Percentiles rank a stretch among this genome's conserved stretches.
These are phyloP conservation scores for Sicyos baderoa DNA, from an alignment of 306 rosid species.

Conservation along the genomic window DNA sequence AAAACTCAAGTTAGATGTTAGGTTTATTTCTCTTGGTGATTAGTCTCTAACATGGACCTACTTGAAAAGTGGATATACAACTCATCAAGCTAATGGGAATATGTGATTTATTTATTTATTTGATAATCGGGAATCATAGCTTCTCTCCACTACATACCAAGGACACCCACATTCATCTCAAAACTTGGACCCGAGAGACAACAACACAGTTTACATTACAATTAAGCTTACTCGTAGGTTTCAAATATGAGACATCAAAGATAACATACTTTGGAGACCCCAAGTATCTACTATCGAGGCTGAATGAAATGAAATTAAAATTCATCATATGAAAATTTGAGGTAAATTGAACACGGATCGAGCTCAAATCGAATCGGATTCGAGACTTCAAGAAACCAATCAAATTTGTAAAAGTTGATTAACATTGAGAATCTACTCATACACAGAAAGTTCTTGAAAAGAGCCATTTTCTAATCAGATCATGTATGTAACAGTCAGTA, in stretches of 20 bases:
- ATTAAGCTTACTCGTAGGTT: no score
- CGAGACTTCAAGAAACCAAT: not conserved
- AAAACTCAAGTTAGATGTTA: not conserved
- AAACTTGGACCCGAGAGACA: no score
- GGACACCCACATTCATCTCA: no score
- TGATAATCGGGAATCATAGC: no score
- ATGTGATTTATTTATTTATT: no score
- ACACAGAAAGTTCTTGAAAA: slow-evolving; percentile 13
- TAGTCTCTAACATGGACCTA: not conserved
- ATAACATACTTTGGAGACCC: no score
- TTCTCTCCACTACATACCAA: no score
- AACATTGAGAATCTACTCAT: slow-evolving; percentile 3
- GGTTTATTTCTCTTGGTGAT: not conserved
- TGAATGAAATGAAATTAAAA: no score
- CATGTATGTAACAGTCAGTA: slow-evolving; percentile 11
- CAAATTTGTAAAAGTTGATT: not conserved
- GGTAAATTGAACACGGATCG: not conserved
- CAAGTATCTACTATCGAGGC: no score
- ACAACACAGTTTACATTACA: no score
- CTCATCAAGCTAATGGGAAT: no score
- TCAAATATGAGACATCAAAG: no score
- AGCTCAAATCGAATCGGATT: not conserved
- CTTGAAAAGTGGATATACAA: not conserved
- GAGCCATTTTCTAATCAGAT: not conserved
- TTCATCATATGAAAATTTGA: not conserved